Conservation (phyloP, 129 eudicot species). For the Flaveria ramosissima region DNA sequence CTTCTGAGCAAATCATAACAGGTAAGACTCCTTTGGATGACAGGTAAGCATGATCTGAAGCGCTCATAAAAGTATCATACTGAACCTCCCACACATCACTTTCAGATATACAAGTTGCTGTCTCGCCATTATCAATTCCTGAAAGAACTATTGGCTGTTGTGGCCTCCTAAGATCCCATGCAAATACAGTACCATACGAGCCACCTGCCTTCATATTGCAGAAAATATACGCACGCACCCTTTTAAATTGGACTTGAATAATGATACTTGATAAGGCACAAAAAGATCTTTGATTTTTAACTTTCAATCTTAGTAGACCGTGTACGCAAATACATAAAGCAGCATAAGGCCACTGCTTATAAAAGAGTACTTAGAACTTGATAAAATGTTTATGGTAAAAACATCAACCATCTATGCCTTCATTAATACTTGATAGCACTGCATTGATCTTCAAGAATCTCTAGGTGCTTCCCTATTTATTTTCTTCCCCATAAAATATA, state of each 20-base stretch:
- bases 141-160: slow-evolving; percentile 81
- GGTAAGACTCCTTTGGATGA: slow-evolving; percentile 74
- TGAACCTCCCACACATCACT: slow-evolving; percentile 99
- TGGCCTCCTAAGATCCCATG: slow-evolving; percentile 87
- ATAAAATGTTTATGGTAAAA: background rate
- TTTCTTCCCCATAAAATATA: background rate
- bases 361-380: background rate
- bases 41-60: slow-evolving; percentile 55
- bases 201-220: slow-evolving; percentile 81
- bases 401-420: background rate
- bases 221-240: background rate
- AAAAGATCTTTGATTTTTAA: background rate
- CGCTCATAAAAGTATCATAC: slow-evolving; percentile 65
- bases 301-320: background rate
- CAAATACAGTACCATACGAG: slow-evolving; percentile 83
- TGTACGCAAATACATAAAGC: background rate
- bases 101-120: slow-evolving; percentile 46
- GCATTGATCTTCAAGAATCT: background rate
- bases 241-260: background rate
- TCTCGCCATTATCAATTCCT: slow-evolving; percentile 48
- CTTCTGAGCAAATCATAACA: slow-evolving; percentile 94
- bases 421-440: background rate
- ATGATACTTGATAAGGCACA: background rate
- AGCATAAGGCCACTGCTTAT: background rate
- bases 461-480: background rate